Conservation (phyloP, 2,329 filamentous ascomycete genomes). For the Monilinia vaccinii-corymbosi region DNA sequence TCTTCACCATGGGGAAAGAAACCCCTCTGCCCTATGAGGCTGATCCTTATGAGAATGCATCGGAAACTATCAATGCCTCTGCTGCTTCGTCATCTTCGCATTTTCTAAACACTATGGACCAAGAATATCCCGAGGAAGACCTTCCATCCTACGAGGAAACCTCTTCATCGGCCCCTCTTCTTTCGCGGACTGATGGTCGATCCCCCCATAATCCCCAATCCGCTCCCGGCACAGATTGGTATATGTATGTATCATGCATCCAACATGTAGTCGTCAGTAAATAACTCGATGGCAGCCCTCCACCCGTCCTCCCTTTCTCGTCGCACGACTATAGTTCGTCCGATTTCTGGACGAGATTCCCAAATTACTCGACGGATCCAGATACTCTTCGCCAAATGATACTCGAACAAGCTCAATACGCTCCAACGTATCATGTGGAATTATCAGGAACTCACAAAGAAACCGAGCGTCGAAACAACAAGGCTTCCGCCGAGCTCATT, state of each 20-base stretch:
- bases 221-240: background rate
- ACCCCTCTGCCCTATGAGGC: conserved; percentile 1
- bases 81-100: conserved; percentile 21
- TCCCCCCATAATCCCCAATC: background rate
- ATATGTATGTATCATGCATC: background rate
- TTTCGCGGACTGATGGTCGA: background rate
- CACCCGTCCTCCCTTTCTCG: conserved; percentile 21
- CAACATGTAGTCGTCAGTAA: background rate
- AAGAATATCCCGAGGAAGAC: conserved; percentile 19
- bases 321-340: conserved; percentile 18
- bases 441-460: conserved; percentile 29
- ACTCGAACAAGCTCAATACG: conserved; percentile 21
- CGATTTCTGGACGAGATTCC: conserved; percentile 24
- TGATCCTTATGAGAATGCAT: background rate
- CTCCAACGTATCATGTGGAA: conserved; percentile 24
- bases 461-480: conserved; percentile 28
- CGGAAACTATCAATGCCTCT: background rate
- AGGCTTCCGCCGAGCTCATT: conserved; percentile 39
- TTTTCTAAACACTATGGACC: conserved; percentile 12
- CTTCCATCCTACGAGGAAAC: conserved; percentile 18
- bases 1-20: conserved; percentile 6
- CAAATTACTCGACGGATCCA: conserved; percentile 21
- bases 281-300: conserved; percentile 5
- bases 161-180: conserved; percentile 3
- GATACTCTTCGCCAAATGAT: conserved; percentile 23